Percentiles rank a stretch among this genome's conserved stretches.
Conservation (phyloP, 2,329 filamentous ascomycete genomes). For the Zymoseptoria tritici region DNA sequence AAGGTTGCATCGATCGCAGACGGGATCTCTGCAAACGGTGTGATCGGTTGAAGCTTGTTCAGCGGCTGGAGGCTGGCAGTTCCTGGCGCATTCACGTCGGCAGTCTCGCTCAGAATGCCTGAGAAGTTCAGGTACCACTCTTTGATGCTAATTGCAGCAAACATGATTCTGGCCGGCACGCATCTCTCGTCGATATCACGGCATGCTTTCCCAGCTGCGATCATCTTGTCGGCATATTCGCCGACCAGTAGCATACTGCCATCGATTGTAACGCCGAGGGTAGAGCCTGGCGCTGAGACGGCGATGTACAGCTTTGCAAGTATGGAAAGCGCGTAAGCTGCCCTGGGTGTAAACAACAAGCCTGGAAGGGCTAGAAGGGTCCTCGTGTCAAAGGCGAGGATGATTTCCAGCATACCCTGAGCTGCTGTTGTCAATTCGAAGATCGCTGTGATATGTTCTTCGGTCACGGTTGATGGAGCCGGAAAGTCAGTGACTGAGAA, state of each 20-base stretch:
- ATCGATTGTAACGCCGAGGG: conserved; percentile 21
- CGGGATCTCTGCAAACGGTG: background rate
- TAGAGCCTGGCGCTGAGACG: conserved; percentile 19
- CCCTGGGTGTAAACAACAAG: conserved; percentile 18
- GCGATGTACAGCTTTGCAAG: conserved; percentile 25
- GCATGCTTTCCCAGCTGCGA: conserved; percentile 3
- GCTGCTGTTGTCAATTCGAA: conserved; percentile 16
- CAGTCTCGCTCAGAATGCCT: conserved; percentile 2
- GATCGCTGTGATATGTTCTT: conserved; percentile 21
- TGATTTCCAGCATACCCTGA: conserved; percentile 20
- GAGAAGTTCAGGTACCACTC: conserved; percentile 19
- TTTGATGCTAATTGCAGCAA: conserved; percentile 8
- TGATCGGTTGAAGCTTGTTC: background rate
- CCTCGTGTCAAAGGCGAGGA: conserved; percentile 7
- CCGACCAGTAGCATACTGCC: conserved; percentile 19
- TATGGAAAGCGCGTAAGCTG: conserved; percentile 20
- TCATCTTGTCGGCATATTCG: conserved; percentile 21
- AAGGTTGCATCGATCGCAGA: background rate
- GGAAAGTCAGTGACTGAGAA: conserved; percentile 25
- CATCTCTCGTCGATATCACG: conserved; percentile 10
- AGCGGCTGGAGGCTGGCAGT: background rate
- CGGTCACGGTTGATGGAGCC: conserved; percentile 13
- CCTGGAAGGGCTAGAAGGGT: conserved; percentile 17
- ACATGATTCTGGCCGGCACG: conserved; percentile 15
- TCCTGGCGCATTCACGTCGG: background rate